Percentiles rank a stretch among this genome's conserved stretches.
These are phyloP conservation scores for Toxoplasma gondii DNA, from an alignment of 169 alveolate species.

Conservation along the genomic window DNA sequence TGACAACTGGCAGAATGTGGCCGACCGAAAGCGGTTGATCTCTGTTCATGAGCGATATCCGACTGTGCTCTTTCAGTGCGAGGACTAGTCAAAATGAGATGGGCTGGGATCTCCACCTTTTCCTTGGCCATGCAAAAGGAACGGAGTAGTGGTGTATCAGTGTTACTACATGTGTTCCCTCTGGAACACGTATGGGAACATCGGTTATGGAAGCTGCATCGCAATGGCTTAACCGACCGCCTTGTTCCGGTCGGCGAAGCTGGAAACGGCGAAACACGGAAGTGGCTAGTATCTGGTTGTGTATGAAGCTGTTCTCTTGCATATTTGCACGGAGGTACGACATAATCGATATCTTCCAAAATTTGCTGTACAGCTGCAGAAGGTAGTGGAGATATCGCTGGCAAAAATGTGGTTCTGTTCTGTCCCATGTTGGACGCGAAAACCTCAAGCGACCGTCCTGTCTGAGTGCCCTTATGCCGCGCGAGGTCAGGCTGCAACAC, in stretches of 20 bases:
- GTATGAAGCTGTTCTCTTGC: background rate
- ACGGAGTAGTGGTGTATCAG: background rate
- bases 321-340: background rate
- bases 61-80: constrained; percentile 8
- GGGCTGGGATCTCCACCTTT: background rate
- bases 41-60: no score
- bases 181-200: background rate
- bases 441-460: background rate
- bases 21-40: background rate
- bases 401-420: background rate
- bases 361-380: background rate
- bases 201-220: background rate
- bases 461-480: constrained; percentile 43
- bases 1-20: background rate
- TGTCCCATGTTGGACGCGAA: no score
- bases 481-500: constrained; percentile 2
- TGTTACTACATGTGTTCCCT: background rate
- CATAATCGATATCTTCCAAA: background rate
- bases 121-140: constrained; percentile 1
- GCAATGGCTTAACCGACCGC: background rate
- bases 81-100: constrained; percentile 4
- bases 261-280: background rate
- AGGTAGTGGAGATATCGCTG: background rate
- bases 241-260: background rate
- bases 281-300: background rate